phyloP scores from a whole-genome alignment of 176 grass and related monocot genomes.

The Phoenix dactylifera region DNA sequence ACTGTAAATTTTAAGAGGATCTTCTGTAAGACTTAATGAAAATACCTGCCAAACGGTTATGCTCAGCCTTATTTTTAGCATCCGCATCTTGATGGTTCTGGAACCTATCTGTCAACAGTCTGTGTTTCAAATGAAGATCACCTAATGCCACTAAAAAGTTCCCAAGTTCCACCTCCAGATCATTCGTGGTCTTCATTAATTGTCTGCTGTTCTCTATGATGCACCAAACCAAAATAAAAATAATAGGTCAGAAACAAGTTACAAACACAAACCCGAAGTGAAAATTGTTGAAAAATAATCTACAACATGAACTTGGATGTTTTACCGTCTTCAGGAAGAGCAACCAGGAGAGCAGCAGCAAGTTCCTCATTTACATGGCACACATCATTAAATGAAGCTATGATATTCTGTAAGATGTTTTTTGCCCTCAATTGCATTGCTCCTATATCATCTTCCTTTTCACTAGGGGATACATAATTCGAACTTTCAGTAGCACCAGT shows the following conservation, averaged over 20 bases:
- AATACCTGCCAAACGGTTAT: slow-evolving; percentile 69
- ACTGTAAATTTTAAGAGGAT: background rate
- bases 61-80: slow-evolving; percentile 49
- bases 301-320: slow-evolving; percentile 21
- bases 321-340: slow-evolving; percentile 52
- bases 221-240: slow-evolving; percentile 23
- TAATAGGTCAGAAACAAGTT: slow-evolving; percentile 2
- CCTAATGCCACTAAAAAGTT: slow-evolving; percentile 31
- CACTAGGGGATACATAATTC: slow-evolving; percentile 27
- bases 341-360: slow-evolving; percentile 13
- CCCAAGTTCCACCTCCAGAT: slow-evolving; percentile 37
- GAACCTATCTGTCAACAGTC: slow-evolving; percentile 32
- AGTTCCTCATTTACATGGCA: slow-evolving; percentile 40
- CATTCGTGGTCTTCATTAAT: slow-evolving; percentile 20
- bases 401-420: slow-evolving; percentile 38
- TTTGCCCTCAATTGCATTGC: slow-evolving; percentile 21
- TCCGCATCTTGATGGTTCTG: slow-evolving; percentile 44
- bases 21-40: slow-evolving; percentile 15
- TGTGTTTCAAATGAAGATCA: slow-evolving; percentile 81
- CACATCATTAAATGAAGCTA: slow-evolving; percentile 31
- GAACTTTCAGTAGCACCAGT: slow-evolving; percentile 61
- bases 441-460: slow-evolving; percentile 28
- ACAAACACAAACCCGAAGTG: background rate
- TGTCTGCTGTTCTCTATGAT: slow-evolving; percentile 36
- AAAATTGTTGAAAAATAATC: slow-evolving; percentile 1